Conservation (phyloP, 2,329 filamentous ascomycete genomes). For the Alternaria sp. region DNA sequence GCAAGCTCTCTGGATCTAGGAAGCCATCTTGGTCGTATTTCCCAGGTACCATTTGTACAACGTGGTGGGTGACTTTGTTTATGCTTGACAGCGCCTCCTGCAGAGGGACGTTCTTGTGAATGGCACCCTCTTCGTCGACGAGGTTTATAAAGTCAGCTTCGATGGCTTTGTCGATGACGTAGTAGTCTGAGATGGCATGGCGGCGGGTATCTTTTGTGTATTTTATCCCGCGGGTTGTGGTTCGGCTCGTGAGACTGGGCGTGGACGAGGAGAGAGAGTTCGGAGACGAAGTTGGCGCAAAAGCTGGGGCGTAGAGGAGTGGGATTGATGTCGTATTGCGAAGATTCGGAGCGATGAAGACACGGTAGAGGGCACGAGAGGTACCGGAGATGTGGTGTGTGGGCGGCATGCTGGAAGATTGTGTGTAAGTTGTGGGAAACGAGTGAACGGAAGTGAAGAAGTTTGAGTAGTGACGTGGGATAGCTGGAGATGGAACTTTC, state of each 20-base stretch:
- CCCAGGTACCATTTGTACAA: slow-evolving; percentile 58
- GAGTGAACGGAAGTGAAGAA: neutral
- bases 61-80: slow-evolving; percentile 59
- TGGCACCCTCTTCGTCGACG: slow-evolving; percentile 52
- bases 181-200: slow-evolving; percentile 50
- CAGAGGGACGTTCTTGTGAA: slow-evolving; percentile 44
- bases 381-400: slow-evolving; percentile 41
- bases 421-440: no score
- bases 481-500: slow-evolving; percentile 5
- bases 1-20: slow-evolving; percentile 55
- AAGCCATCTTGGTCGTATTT: slow-evolving; percentile 30
- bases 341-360: slow-evolving; percentile 53
- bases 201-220: slow-evolving; percentile 43
- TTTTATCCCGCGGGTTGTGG: slow-evolving; percentile 27
- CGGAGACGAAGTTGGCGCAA: slow-evolving; percentile 20
- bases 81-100: slow-evolving; percentile 54
- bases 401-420: slow-evolving; percentile 33
- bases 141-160: slow-evolving; percentile 53
- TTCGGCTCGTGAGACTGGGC: slow-evolving; percentile 19
- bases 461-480: neutral
- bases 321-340: slow-evolving; percentile 26
- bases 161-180: slow-evolving; percentile 61
- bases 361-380: slow-evolving; percentile 54
- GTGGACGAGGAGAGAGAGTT: slow-evolving; percentile 10
- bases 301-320: slow-evolving; percentile 29